Conservation (phyloP, 352 stramenopile species). For the Phytophthora macrochlamydospora region DNA sequence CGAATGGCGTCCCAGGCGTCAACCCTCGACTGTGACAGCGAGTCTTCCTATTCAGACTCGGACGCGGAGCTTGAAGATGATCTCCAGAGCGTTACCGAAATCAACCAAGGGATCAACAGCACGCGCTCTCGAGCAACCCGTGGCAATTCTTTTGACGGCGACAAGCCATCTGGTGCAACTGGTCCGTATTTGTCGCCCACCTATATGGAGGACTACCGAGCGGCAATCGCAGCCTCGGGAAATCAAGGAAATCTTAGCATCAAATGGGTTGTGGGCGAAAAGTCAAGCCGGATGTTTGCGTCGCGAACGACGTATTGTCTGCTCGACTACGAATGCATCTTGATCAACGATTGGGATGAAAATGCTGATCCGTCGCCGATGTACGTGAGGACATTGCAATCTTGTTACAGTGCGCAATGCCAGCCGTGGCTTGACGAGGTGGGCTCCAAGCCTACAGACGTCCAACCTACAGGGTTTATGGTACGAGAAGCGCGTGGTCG, state of each 20-base stretch:
- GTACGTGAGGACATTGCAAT: slow-evolving; percentile 76
- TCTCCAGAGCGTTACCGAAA: slow-evolving; percentile 28
- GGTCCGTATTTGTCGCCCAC: slow-evolving; percentile 25
- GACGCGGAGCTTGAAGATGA: slow-evolving; percentile 42
- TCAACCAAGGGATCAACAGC: slow-evolving; percentile 19
- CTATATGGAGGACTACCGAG: slow-evolving; percentile 58
- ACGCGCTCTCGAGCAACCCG: slow-evolving; percentile 28
- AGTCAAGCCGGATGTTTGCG: slow-evolving; percentile 70
- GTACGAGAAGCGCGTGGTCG: slow-evolving; percentile 54
- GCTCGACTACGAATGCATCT: slow-evolving; percentile 76
- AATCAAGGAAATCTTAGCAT: slow-evolving; percentile 72
- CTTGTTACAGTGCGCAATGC: slow-evolving; percentile 62
- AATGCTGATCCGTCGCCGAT: slow-evolving; percentile 50
- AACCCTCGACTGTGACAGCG: slow-evolving; percentile 39
- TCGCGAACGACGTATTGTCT: slow-evolving; percentile 67
- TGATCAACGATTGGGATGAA: slow-evolving; percentile 81
- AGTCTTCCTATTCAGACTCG: slow-evolving; percentile 53
- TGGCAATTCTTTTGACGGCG: slow-evolving; percentile 26
- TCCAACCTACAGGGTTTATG: slow-evolving; percentile 80
- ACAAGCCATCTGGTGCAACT: slow-evolving; percentile 17
- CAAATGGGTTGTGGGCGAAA: slow-evolving; percentile 74
- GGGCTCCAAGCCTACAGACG: slow-evolving; percentile 46
- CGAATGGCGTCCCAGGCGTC: slow-evolving; percentile 32
- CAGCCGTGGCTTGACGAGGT: slow-evolving; percentile 71
- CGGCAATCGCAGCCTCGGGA: slow-evolving; percentile 42